Evolutionary conservation across 139 green algal species (phyloP).

Genomic region (Limnomonas spitsbergensis): DNA sequence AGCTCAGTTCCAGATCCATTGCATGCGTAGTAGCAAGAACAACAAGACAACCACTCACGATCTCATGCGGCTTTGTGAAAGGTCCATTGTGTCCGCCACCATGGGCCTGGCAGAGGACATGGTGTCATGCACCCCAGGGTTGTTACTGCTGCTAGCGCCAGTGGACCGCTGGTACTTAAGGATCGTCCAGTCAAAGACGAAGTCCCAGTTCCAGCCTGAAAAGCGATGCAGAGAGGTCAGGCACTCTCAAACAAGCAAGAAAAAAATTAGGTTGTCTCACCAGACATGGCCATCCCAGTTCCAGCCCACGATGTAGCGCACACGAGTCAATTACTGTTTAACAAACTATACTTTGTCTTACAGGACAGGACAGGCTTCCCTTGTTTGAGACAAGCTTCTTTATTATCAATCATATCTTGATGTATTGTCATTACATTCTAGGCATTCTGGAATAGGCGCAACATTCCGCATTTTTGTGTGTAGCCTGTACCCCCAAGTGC

Average conservation of each 20-base stretch:
- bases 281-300: slow-evolving; percentile 99
- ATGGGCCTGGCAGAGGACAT: slow-evolving; percentile 1
- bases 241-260: background rate
- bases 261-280: slow-evolving; percentile 93
- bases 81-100: background rate
- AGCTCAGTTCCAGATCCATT: too few species aligned
- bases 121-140: background rate
- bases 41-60: too few species aligned
- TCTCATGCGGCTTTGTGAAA: background rate
- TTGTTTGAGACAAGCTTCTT: too few species aligned
- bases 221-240: background rate
- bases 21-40: too few species aligned
- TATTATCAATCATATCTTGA: too few species aligned
- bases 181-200: slow-evolving; percentile 99
- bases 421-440: too few species aligned
- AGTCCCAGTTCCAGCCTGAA: slow-evolving; percentile 95
- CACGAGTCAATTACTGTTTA: too few species aligned
- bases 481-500: too few species aligned
- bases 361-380: too few species aligned
- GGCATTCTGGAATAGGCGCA: too few species aligned
- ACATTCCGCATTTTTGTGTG: too few species aligned
- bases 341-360: too few species aligned
- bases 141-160: background rate
- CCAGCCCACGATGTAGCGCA: slow-evolving; percentile 48
- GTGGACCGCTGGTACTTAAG: slow-evolving; percentile 85